Evolutionary conservation across 2,329 filamentous ascomycete genomes (phyloP).

Genomic region (Aaosphaeria arxii): DNA sequence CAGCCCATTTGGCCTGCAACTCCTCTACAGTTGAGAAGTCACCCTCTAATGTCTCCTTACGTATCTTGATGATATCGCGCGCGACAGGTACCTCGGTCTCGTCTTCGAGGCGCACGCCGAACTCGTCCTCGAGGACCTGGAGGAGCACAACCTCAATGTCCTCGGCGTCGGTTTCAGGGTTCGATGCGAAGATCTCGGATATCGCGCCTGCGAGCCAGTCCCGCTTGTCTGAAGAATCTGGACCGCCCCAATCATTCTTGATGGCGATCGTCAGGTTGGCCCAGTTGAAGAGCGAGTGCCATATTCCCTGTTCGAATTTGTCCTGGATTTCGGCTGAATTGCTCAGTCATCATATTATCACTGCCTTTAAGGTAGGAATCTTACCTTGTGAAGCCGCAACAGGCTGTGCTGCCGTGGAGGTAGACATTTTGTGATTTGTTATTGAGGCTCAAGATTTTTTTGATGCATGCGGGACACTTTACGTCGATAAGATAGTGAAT

Average conservation of each 20-base stretch:
- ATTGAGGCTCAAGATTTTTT: background rate
- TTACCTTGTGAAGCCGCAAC: conserved; percentile 2
- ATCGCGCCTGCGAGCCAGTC: conserved; percentile 94
- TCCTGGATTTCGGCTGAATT: conserved; percentile 22
- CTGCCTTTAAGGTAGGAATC: background rate
- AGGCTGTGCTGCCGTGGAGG: background rate
- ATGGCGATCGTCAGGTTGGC: conserved; percentile 83
- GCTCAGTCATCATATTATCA: too few species aligned
- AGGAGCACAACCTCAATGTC: conserved; percentile 83
- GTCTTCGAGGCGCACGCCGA: conserved; percentile 89
- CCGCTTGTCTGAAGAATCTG: conserved; percentile 79
- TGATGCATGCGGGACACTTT: background rate
- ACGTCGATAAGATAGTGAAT: background rate
- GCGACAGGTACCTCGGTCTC: conserved; percentile 76
- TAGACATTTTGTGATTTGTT: conserved; percentile 3
- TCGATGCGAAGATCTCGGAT: conserved; percentile 67
- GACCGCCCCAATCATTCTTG: conserved; percentile 82
- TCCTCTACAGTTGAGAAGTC: conserved; percentile 63
- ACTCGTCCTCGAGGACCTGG: conserved; percentile 93
- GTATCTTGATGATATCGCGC: conserved; percentile 65
- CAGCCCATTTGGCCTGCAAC: conserved; percentile 63
- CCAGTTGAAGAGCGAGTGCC: conserved; percentile 84
- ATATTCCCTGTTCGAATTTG: conserved; percentile 77
- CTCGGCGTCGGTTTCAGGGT: conserved; percentile 65
- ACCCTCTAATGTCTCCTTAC: conserved; percentile 62